A percentile compares a stretch with the other conserved stretches of the same genome.
phyloP scores from a whole-genome alignment of 371 early-diverging fungal species.

The Syncephalastrum contaminatum region DNA sequence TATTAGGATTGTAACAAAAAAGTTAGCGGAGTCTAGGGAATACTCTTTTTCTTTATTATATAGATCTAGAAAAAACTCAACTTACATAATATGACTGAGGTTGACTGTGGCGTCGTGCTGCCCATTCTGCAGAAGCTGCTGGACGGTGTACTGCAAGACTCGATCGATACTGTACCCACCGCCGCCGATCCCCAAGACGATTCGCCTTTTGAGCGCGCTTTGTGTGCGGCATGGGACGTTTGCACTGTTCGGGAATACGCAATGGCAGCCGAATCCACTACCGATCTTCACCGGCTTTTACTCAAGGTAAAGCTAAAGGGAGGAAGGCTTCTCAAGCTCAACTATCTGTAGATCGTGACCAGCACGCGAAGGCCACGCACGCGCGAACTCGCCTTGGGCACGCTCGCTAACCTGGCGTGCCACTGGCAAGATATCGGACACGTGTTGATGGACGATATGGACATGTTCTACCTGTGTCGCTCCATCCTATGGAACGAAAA shows the following conservation, averaged over 20 bases:
- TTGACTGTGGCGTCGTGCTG: constrained; percentile 16
- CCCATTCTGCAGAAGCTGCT: constrained; percentile 36
- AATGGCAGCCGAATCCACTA: constrained; percentile 9
- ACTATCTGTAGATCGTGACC: constrained; percentile 25
- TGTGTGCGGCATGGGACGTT: constrained; percentile 49
- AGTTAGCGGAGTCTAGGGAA: no score
- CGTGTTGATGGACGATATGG: constrained; percentile 32
- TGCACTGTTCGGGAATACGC: constrained; percentile 39
- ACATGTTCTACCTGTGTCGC: constrained; percentile 31
- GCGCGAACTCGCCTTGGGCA: constrained; percentile 41
- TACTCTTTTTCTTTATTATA: no score
- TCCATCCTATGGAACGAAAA: constrained; percentile 43
- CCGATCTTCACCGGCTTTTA: constrained; percentile 32
- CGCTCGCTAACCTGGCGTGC: constrained; percentile 42
- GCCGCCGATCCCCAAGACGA: constrained; percentile 28
- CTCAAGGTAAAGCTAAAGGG: constrained; percentile 29
- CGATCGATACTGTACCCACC: constrained; percentile 17
- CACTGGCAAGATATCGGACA: constrained; percentile 35
- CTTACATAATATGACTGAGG: not conserved
- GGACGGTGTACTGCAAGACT: constrained; percentile 26
- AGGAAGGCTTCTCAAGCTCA: not conserved
- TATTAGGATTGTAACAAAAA: no score
- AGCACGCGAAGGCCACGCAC: constrained; percentile 31
- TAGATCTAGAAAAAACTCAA: not conserved
- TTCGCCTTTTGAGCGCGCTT: constrained; percentile 39